These are phyloP conservation scores for Seminavis robusta DNA, from an alignment of 108 stramenopile genomes.

Conservation along the genomic window DNA sequence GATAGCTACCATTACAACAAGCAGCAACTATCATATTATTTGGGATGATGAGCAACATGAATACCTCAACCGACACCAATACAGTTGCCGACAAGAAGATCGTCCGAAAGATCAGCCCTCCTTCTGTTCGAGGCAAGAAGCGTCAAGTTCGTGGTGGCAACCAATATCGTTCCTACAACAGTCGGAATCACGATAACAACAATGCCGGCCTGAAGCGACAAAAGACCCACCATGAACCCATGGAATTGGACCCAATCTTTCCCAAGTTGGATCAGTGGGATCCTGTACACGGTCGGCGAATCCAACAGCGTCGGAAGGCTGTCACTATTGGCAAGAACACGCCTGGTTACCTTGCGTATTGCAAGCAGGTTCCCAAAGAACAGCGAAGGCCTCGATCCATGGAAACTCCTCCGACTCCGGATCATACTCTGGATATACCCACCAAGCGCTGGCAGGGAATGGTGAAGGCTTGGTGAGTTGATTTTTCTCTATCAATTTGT, in stretches of 20 bases:
- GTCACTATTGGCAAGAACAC: conserved; percentile 82
- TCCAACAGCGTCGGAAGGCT: conserved; percentile 58
- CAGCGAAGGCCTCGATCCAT: conserved; percentile 47
- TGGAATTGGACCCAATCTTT: conserved; percentile 18
- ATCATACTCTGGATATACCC: conserved; percentile 68
- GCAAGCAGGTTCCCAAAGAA: conserved; percentile 52
- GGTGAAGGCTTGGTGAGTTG: conserved; percentile 73
- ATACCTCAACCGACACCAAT: no score
- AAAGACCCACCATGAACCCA: neutral
- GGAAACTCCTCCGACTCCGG: conserved; percentile 75
- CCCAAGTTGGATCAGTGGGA: conserved; percentile 47
- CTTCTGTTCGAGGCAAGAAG: no score
- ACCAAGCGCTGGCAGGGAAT: conserved; percentile 76
- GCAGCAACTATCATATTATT: no score
- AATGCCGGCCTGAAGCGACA: neutral
- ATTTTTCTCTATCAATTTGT: neutral
- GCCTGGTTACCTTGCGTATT: conserved; percentile 71
- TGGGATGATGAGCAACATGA: no score
- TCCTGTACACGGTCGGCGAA: conserved; percentile 56
- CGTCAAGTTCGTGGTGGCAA: no score
- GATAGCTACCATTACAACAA: no score
- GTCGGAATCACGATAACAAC: neutral
- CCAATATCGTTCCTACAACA: neutral
- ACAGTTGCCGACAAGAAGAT: no score
- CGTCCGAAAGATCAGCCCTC: no score